phyloP scores from a whole-genome alignment of 805 yeast genomes.

The Wickerhamomyces queroliae region DNA sequence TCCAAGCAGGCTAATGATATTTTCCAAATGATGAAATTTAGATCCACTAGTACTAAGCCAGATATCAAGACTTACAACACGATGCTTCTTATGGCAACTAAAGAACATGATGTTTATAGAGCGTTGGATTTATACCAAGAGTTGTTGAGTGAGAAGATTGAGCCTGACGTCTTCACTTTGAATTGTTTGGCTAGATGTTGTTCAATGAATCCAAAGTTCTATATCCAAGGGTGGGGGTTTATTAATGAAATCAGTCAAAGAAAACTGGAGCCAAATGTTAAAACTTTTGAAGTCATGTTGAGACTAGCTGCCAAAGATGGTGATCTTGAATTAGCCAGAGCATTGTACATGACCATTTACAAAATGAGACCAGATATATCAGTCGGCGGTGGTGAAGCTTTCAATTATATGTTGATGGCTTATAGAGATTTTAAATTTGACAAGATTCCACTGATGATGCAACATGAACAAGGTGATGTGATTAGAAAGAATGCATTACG shows the following conservation, averaged over 20 bases:
- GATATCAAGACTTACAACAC: constrained; percentile 62
- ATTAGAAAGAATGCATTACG: constrained; percentile 42
- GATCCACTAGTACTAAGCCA: constrained; percentile 62
- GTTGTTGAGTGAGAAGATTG: constrained; percentile 36
- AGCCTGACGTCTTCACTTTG: constrained; percentile 39
- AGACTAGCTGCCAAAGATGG: constrained; percentile 76
- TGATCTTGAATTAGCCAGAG: constrained; percentile 66
- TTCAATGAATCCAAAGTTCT: constrained; percentile 40
- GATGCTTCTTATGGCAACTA: constrained; percentile 61
- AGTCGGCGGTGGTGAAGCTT: constrained; percentile 10
- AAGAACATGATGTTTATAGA: constrained; percentile 58
- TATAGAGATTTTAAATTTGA: constrained; percentile 35
- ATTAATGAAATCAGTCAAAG: constrained; percentile 55
- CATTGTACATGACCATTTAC: constrained; percentile 46
- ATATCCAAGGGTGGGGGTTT: constrained; percentile 69
- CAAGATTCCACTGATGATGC: constrained; percentile 29
- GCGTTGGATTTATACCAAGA: constrained; percentile 76
- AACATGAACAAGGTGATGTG: constrained; percentile 39
- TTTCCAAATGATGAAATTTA: constrained; percentile 82
- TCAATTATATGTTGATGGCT: constrained; percentile 37
- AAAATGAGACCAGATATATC: constrained; percentile 22
- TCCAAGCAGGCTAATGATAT: constrained; percentile 60
- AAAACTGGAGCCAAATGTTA: constrained; percentile 34
- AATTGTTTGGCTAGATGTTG: constrained; percentile 67
- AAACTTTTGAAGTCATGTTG: constrained; percentile 62